Percentiles rank a stretch among this genome's conserved stretches.
phyloP scores from a whole-genome alignment of 805 yeast species.

The Metschnikowia anglica region DNA sequence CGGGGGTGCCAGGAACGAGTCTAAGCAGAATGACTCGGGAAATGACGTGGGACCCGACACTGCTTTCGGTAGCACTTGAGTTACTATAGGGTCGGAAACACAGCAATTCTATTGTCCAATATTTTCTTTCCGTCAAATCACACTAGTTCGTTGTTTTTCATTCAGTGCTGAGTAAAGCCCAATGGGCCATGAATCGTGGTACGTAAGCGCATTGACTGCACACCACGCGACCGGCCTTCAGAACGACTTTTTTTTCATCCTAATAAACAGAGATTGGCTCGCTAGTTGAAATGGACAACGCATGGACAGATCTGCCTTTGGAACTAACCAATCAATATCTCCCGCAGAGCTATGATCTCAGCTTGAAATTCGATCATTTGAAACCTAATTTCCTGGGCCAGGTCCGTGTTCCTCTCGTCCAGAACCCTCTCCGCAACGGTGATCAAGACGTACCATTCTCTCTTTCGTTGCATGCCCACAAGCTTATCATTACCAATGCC shows the following conservation, averaged over 20 bases:
- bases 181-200: neutral
- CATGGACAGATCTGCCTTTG: constrained; percentile 12
- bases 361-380: constrained; percentile 39
- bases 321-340: constrained; percentile 33
- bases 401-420: constrained; percentile 30
- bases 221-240: neutral
- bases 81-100: too few relatives aligned
- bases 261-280: too few relatives aligned
- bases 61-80: too few relatives aligned
- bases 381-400: constrained; percentile 50
- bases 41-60: too few relatives aligned
- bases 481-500: constrained; percentile 40
- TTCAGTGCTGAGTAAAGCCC: neutral
- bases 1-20: too few relatives aligned
- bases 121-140: too few relatives aligned
- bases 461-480: constrained; percentile 41
- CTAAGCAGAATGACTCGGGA: too few relatives aligned
- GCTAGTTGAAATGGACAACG: constrained; percentile 5
- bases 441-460: constrained; percentile 11
- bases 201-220: neutral
- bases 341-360: constrained; percentile 42
- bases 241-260: constrained; percentile 3
- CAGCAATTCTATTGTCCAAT: too few relatives aligned
- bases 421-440: constrained; percentile 23
- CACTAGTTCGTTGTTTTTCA: neutral